These are phyloP conservation scores for Paramecium biaurelia DNA, from an alignment of 73 alveolate species.

Conservation along the genomic window DNA sequence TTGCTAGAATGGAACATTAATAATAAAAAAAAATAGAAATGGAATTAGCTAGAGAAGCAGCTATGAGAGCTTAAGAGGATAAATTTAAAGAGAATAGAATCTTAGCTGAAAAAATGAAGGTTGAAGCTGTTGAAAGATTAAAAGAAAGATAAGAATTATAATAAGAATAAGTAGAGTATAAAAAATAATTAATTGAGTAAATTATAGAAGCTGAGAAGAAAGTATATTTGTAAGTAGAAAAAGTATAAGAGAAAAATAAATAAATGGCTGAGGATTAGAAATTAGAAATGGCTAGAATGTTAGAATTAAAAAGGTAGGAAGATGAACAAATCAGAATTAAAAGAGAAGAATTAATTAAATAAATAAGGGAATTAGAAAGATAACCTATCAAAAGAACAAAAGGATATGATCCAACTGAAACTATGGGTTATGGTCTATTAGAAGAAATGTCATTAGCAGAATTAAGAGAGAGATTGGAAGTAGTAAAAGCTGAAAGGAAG, in stretches of 20 bases:
- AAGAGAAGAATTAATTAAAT: conserved; percentile 93
- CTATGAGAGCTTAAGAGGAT: conserved; percentile 92
- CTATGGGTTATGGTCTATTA: conserved; percentile 96
- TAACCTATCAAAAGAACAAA: conserved; percentile 94
- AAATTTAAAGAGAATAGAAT: conserved; percentile 88
- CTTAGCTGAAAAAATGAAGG: conserved; percentile 87
- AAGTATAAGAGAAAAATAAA: conserved; percentile 82
- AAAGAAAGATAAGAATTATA: conserved; percentile 82
- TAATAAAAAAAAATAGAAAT: conserved; percentile 95
- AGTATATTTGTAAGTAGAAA: conserved; percentile 74
- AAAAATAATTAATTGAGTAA: conserved; percentile 74
- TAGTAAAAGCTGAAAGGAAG: conserved; percentile 80
- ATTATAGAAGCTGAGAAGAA: conserved; percentile 77
- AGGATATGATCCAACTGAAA: conserved; percentile 99
- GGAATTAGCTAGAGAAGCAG: conserved; percentile 97
- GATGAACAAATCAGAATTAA: conserved; percentile 85
- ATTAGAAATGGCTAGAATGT: conserved; percentile 83
- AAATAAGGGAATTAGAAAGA: conserved; percentile 94
- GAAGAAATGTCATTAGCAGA: conserved; percentile 95
- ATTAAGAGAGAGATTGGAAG: conserved; percentile 93
- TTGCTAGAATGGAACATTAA: conserved; percentile 88
- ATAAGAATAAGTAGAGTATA: conserved; percentile 82
- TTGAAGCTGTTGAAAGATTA: conserved; percentile 71
- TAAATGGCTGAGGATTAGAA: conserved; percentile 88
- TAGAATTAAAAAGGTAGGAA: conserved; percentile 86